Conservation (phyloP, 495 filamentous ascomycete genomes). For the Xylona heveae region DNA sequence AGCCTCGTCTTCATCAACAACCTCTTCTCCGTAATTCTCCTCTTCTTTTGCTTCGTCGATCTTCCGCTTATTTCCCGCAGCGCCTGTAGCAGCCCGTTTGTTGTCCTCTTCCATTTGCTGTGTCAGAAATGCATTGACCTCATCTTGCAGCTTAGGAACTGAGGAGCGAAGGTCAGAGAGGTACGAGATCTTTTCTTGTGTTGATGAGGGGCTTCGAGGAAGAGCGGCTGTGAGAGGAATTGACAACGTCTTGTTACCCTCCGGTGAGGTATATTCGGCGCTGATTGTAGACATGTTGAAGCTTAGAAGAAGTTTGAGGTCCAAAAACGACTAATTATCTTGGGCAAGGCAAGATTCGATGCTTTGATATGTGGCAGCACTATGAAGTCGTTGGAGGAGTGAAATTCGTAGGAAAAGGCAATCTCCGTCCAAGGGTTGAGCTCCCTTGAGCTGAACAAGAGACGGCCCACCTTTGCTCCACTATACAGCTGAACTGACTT, state of each 20-base stretch:
- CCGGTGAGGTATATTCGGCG: neutral
- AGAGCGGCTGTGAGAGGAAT: too few species aligned
- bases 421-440: too few species aligned
- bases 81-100: conserved; percentile 17
- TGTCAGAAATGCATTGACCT: conserved; percentile 70
- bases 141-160: conserved; percentile 38
- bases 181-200: conserved; percentile 36
- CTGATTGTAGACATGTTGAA: neutral
- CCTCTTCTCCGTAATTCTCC: conserved; percentile 73
- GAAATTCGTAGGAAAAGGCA: too few species aligned
- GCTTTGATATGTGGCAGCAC: too few species aligned
- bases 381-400: too few species aligned
- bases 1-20: conserved; percentile 18
- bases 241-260: too few species aligned
- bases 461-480: too few species aligned
- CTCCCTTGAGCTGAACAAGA: too few species aligned
- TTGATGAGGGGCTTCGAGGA: neutral
- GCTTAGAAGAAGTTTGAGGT: too few species aligned
- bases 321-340: too few species aligned
- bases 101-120: conserved; percentile 80
- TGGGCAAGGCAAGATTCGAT: too few species aligned
- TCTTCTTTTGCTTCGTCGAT: conserved; percentile 47
- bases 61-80: conserved; percentile 13
- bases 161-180: conserved; percentile 42
- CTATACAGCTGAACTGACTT: too few species aligned